Base-by-base conservation (phyloP, 768 basidiomycete species). In the Lactarius pseudohatsudake region DNA sequence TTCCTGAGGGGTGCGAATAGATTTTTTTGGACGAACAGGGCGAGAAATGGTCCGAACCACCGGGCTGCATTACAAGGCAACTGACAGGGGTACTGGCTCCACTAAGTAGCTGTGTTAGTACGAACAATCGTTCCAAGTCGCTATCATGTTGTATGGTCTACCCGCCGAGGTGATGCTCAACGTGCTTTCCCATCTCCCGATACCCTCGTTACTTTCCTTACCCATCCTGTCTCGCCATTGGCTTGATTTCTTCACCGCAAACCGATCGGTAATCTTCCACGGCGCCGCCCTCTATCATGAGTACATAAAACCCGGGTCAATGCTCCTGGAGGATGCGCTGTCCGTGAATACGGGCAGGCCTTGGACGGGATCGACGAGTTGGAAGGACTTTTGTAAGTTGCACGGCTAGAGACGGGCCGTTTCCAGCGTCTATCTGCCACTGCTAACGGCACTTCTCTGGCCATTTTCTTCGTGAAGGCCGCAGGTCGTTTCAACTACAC, bases 301-400 rank as follows among this genome's bases (percentile, higher is more conserved):
- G 28, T 86, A 83, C 72, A 73, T 81, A n/a, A 65, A 73, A 34
- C 75, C 76, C 7, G 70, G 68, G 0, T 61, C 71, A 3, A 68
- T 69, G 13, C 36, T 75, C 18, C 68, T 81, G 28, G 71, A 76
- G n/a, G 74, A 81, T 36, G 75, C 77, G 8, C 69, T 70, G 34
- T 59, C 62, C 10, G 67, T 50, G 0, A 79, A 78, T 62, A 78
- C 79, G 0, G 66, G 72, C 9, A 76, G 78, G 16, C 76, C 79
- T 50, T 65, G 85, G 55, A 64, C 69, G 6, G 78, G 78, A 20
- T 80, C 82, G 4, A 61, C 67, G 0, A 72, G 74, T 62, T 92
- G 90, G 89, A 85, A 83, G 69, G 77, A 79, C 18, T 81, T 88
- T 57, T 91, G 90, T 92, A 69, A 69, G 83, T 70, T 30, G 50